These are phyloP conservation scores for Musa schizocarpa DNA, from an alignment of 176 grass and related monocot genomes.

Conservation along the genomic window DNA sequence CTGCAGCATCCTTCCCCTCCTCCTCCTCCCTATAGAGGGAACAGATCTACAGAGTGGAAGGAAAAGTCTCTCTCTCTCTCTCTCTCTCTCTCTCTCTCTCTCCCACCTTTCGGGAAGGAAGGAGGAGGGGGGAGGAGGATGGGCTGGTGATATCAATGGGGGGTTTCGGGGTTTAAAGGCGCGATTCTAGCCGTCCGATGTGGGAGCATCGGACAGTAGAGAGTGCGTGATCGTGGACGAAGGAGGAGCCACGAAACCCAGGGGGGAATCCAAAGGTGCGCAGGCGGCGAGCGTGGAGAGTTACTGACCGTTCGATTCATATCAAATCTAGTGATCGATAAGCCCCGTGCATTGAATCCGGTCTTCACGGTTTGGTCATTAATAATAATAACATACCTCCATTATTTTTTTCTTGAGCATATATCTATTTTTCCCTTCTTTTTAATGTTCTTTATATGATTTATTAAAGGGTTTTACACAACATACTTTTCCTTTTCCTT, in stretches of 20 bases:
- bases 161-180: conserved; percentile 30
- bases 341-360: not conserved
- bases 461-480: not conserved
- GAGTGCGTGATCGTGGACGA: conserved; percentile 26
- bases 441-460: too few species aligned
- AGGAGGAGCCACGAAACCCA: conserved; percentile 23
- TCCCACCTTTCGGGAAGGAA: not conserved
- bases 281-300: conserved; percentile 34
- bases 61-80: not conserved
- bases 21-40: not conserved
- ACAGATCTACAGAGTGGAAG: not conserved
- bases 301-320: not conserved
- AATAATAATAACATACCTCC: too few species aligned
- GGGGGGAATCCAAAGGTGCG: conserved; percentile 44
- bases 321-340: not conserved
- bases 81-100: too few species aligned
- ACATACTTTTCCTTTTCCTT: not conserved
- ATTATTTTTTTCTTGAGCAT: too few species aligned
- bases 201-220: conserved; percentile 14
- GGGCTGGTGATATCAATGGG: not conserved
- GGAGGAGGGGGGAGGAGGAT: not conserved
- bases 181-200: conserved; percentile 29
- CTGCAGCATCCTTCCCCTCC: conserved; percentile 38
- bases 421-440: too few species aligned
- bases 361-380: too few species aligned